Evolutionary conservation across 164 flowering plant genomes (phyloP), one percentile per base, ranked within the genome.

Genomic region (Piper longum): DNA sequence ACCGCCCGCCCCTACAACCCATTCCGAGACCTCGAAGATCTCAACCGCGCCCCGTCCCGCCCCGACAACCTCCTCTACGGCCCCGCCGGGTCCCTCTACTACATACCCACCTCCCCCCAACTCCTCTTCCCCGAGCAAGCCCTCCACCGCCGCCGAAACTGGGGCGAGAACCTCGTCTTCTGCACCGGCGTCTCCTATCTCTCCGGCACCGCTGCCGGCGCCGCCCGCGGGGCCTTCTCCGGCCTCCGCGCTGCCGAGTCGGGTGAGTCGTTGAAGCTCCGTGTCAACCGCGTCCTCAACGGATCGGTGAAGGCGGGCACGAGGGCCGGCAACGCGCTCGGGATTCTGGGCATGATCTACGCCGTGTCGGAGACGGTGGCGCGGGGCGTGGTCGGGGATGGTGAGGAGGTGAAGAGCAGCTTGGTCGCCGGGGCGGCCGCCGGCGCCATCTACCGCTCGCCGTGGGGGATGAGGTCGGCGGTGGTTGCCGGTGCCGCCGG

Each of bases 401-500:
- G 72, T 0, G 98, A 86, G 69, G 95, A 91, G 73, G 43, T 76
- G 56, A 8, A 76, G 26, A 88, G 75, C 40, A 83, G 80, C 42
- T 80, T 84, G 40, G 56, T 69, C n/a, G 97, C 96, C 54, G 97
- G 96, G 11, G 64, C 88, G 67, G 95, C 87, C 17, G 86, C 95
- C 0, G 97, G 97, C 11, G 96, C 83, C 0, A 57, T 88, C 4
- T 87, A 81, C 57, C 74, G 68, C 78, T 89, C 89, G 4, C 88
- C 93, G 0, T 59, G 79, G 3, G 96, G 95, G 39, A 75, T 77
- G 16, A 70, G 90, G 45, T 79, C 91, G 4, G 98, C 97, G 0
- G 95, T 83, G 0, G 71, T 88, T 42, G 93, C 93, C 2, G 89
- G 91, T 0, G 96, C 96, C 0, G 65, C 82, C 17, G 93, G 97